Conservation (phyloP, 805 yeast genomes). For the Lipomyces oligophaga region DNA sequence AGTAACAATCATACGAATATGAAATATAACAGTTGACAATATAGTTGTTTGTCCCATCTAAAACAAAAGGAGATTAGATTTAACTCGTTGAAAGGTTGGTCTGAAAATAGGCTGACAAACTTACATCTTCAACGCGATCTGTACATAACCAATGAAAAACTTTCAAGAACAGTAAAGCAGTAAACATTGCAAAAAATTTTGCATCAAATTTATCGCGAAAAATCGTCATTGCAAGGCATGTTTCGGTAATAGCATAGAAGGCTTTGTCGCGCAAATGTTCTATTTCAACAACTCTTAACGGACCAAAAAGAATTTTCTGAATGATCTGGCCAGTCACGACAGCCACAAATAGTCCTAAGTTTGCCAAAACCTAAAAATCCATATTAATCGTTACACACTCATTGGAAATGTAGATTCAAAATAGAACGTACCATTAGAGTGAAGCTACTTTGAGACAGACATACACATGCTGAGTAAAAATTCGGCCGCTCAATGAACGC, state of each 20-base stretch:
- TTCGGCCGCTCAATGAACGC: slow-evolving; percentile 47
- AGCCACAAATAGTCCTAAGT: slow-evolving; percentile 31
- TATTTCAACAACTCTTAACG: slow-evolving; percentile 65
- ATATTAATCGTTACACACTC: no score
- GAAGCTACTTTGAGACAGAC: slow-evolving; percentile 49
- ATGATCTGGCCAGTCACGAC: slow-evolving; percentile 46
- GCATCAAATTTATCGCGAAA: slow-evolving; percentile 49
- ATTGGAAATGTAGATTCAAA: no score
- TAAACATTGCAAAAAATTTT: slow-evolving; percentile 43
- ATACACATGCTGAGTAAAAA: slow-evolving; percentile 48
- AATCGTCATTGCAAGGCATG: slow-evolving; percentile 53
- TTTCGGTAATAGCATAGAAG: slow-evolving; percentile 60
- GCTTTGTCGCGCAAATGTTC: slow-evolving; percentile 69
- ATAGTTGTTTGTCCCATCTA: slow-evolving; percentile 41
- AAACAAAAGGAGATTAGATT: not conserved
- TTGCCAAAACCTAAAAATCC: slow-evolving; percentile 24
- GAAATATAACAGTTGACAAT: slow-evolving; percentile 36
- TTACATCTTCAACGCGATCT: slow-evolving; percentile 46
- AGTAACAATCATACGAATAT: slow-evolving; percentile 46
- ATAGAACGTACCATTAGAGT: slow-evolving; percentile 43
- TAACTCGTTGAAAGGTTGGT: slow-evolving; percentile 29
- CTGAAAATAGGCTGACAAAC: slow-evolving; percentile 33
- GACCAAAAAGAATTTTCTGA: slow-evolving; percentile 63
- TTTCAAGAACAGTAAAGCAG: slow-evolving; percentile 50
- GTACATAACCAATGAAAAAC: slow-evolving; percentile 73